These are phyloP conservation scores for Cladophialophora chaetospira DNA, from an alignment of 2,329 filamentous ascomycete species.

Conservation along the genomic window DNA sequence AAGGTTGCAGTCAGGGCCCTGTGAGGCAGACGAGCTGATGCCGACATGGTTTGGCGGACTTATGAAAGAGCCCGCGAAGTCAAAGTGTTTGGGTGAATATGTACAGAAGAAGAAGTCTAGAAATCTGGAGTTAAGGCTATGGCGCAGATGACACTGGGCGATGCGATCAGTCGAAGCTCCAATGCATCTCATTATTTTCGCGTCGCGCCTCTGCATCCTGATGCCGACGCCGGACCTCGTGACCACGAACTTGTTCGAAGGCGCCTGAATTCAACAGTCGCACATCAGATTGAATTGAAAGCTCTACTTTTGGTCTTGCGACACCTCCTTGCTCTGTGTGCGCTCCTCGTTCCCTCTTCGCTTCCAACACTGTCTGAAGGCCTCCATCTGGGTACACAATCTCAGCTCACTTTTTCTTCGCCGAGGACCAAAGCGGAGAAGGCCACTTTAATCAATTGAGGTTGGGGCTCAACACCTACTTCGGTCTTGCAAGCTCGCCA, in stretches of 20 bases:
- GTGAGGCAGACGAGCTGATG: slow-evolving; percentile 10
- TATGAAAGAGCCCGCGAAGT: neutral
- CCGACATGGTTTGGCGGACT: slow-evolving; percentile 5
- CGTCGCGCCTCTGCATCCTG: too few species aligned
- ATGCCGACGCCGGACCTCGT: slow-evolving; percentile 27
- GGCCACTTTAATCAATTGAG: slow-evolving; percentile 2
- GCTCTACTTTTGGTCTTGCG: neutral
- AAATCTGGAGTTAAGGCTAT: neutral
- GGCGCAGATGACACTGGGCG: neutral
- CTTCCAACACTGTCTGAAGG: slow-evolving; percentile 90
- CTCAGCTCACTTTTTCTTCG: neutral
- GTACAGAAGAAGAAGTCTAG: neutral
- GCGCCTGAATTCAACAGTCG: neutral
- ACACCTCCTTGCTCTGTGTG: slow-evolving; percentile 71
- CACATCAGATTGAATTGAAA: neutral
- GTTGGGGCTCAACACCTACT: slow-evolving; percentile 57
- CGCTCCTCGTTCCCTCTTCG: slow-evolving; percentile 80
- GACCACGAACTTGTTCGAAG: slow-evolving; percentile 1
- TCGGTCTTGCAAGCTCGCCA: slow-evolving; percentile 88
- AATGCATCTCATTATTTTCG: too few species aligned
- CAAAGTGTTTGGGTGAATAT: neutral
- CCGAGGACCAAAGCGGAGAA: slow-evolving; percentile 11
- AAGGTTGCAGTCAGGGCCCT: slow-evolving; percentile 1
- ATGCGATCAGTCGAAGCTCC: too few species aligned
- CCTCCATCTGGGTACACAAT: slow-evolving; percentile 69